Base-by-base conservation (phyloP, 345 rosid genomes). In the Reutealis trisperma region DNA sequence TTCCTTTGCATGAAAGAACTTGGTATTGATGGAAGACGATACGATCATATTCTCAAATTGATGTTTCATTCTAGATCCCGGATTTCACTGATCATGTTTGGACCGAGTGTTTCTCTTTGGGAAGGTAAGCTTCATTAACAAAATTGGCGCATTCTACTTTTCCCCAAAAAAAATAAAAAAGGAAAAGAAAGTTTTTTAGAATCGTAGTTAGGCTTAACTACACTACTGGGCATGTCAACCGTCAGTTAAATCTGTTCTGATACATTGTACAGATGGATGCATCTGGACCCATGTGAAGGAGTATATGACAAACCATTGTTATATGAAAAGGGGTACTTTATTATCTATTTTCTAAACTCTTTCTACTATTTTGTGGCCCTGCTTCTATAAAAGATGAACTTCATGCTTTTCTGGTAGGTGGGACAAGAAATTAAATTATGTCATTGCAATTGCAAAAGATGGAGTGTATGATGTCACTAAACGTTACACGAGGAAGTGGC, bases 401-500 rank as follows among this genome's bases (percentile, higher is more conserved):
- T 64, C 42, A 59, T 16, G 44, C 49, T 69, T 75, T 70, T 45
- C 58, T 79, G 75, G 62, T 63, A 95, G 99, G 83, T 95, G 99
- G 99, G 76, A 76, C 8, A 92, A 93, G 83, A 83, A 95, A 70
- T 57, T 95, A 79, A 78, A 85, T 75, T 95, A 95, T 78, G 89
- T 89, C 8, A 81, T 89, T 86, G 99, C 90, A 9, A 85, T 95
- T 73, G 88, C 97, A n/a, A 89, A 80, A 81, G 97, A 93, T 27
- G 99, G 98, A 72, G 92, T 95, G 71, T 87, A 80, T 84, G 99
- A 95, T 83, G 96, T 95, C 82, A 91, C 97, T 37, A 95, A 90
- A 77, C 97, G 99, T 67, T 95, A 95, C 84, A 95, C 99, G 62
- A 90, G 88, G 87, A 93, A 90, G 77, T 95, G 99, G 99, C 89